phyloP scores from a whole-genome alignment of 768 basidiomycete species.

The Mycena albidolilacea region DNA sequence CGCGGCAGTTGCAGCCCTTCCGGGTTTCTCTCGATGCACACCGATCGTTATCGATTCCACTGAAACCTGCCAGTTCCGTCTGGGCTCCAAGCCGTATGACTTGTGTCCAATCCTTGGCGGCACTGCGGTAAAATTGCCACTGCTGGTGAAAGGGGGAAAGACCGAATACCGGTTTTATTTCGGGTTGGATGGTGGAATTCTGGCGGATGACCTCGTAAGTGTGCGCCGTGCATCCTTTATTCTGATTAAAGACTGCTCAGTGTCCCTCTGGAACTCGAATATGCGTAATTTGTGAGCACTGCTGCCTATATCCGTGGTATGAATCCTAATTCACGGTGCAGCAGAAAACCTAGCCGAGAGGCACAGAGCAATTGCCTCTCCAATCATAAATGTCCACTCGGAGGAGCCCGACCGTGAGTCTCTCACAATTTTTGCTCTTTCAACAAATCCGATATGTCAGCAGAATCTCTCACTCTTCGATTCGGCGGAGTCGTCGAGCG shows the following conservation, averaged over 20 bases:
- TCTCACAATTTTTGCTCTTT: not conserved
- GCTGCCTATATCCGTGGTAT: not conserved
- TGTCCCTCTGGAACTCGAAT: slow-evolving; percentile 27
- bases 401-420: slow-evolving; percentile 10
- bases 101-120: slow-evolving; percentile 22
- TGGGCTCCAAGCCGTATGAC: slow-evolving; percentile 19
- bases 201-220: slow-evolving; percentile 15
- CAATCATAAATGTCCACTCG: not conserved
- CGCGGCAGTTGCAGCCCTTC: slow-evolving; percentile 23
- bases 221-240: not conserved
- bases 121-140: slow-evolving; percentile 8
- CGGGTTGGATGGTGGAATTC: not conserved
- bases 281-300: slow-evolving; percentile 11
- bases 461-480: slow-evolving; percentile 24
- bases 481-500: not conserved
- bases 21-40: slow-evolving; percentile 12
- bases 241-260: slow-evolving; percentile 17
- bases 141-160: slow-evolving; percentile 1
- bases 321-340: not conserved
- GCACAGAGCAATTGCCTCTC: slow-evolving; percentile 3
- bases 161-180: slow-evolving; percentile 15
- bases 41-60: slow-evolving; percentile 25
- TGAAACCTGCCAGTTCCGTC: slow-evolving; percentile 23
- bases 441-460: not conserved
- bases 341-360: not conserved